These are phyloP conservation scores for Juncus inflexus DNA, from an alignment of 176 grass and related monocot genomes.

Conservation along the genomic window DNA sequence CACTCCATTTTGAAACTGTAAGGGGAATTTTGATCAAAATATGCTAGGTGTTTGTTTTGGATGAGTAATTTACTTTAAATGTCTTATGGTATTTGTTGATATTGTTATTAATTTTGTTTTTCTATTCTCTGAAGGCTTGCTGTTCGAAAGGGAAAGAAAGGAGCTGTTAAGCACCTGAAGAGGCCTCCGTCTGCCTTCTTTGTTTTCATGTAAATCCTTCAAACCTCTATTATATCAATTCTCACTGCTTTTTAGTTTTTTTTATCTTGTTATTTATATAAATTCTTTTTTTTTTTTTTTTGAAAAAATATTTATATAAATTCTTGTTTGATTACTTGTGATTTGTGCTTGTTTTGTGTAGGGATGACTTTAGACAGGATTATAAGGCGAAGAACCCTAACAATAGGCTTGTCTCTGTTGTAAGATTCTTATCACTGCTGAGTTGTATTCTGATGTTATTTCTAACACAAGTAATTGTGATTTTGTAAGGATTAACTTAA, in stretches of 20 bases:
- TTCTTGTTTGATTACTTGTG: neutral
- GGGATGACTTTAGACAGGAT: conserved; percentile 37
- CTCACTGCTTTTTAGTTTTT: neutral
- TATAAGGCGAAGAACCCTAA: conserved; percentile 38
- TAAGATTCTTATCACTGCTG: conserved; percentile 6
- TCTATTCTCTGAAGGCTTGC: conserved; percentile 8
- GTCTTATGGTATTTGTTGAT: no score
- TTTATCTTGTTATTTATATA: neutral
- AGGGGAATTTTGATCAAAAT: neutral
- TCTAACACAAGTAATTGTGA: neutral
- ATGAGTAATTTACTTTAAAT: no score
- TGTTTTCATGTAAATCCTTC: conserved; percentile 35
- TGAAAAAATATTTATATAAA: no score
- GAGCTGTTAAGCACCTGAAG: conserved; percentile 38
- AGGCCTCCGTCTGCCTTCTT: conserved; percentile 50
- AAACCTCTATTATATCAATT: neutral
- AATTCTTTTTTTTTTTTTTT: neutral
- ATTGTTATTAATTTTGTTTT: neutral
- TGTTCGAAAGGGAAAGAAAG: conserved; percentile 31
- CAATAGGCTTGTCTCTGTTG: conserved; percentile 37
- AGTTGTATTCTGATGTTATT: neutral
- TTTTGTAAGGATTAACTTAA: neutral
- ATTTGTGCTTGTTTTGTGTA: conserved; percentile 1
- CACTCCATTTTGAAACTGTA: conserved; percentile 9
- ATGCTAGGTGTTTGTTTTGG: no score